Evolutionary conservation across 306 rosid species (phyloP).

Genomic region (Castanospermum australe): DNA sequence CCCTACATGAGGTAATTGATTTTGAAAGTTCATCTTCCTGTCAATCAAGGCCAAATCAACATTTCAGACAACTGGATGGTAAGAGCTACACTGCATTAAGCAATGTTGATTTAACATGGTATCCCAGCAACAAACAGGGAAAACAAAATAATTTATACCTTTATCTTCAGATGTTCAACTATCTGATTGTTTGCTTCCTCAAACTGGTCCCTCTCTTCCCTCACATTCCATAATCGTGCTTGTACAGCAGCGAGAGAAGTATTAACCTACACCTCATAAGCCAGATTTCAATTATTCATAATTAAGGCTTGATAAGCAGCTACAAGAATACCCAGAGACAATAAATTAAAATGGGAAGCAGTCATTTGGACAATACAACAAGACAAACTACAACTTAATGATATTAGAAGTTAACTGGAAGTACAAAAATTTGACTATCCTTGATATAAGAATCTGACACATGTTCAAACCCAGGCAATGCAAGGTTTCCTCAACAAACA

Average conservation of each 20-base stretch:
- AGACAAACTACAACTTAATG: background rate
- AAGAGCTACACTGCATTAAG: slow-evolving; percentile 2
- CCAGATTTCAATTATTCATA: slow-evolving; percentile 18
- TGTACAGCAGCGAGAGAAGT: slow-evolving; percentile 86
- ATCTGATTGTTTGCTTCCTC: slow-evolving; percentile 96
- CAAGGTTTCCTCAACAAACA: background rate
- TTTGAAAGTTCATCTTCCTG: slow-evolving; percentile 90
- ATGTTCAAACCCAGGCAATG: background rate
- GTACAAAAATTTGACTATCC: slow-evolving; percentile 3
- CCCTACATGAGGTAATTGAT: slow-evolving; percentile 67
- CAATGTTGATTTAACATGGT: slow-evolving; percentile 8
- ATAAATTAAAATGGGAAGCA: background rate
- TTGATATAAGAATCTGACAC: background rate
- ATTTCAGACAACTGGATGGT: slow-evolving; percentile 23
- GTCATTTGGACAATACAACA: background rate
- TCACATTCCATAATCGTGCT: slow-evolving; percentile 75
- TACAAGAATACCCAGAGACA: background rate
- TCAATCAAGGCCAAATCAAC: slow-evolving; percentile 25
- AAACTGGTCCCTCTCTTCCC: slow-evolving; percentile 97
- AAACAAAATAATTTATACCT: slow-evolving; percentile 46
- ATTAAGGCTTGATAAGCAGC: slow-evolving; percentile 22
- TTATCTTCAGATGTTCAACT: slow-evolving; percentile 76
- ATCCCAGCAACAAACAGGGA: background rate
- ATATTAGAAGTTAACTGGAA: background rate
- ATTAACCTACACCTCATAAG: slow-evolving; percentile 60